Evolutionary conservation across 1,284 basidiomycete genomes (phyloP), one percentile per base, ranked within the genome.

Genomic region (Abortiporus biennis): DNA sequence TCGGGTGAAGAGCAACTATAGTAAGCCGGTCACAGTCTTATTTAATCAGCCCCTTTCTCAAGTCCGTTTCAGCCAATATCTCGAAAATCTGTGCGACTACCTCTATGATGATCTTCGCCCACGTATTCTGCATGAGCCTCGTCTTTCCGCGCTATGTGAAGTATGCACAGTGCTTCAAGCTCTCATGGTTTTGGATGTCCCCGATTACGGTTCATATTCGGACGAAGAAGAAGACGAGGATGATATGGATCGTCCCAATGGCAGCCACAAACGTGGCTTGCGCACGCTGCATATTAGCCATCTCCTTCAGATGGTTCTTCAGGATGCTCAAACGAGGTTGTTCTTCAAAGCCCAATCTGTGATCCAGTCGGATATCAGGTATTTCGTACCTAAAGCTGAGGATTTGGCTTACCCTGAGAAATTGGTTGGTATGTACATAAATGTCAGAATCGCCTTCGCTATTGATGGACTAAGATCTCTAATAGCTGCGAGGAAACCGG

Each of bases 321-420:
- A 95, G 61, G 93, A 96, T 56, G 91, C 92, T 1, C 93, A 96
- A 67, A 96, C 93, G 4, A 69, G 92, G 40, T 63, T 96, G 39
- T 91, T 96, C 52, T 96, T 96, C 72, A 86, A 94, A 56, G 92
- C 92, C 6, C 92, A 96, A 62, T 77, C 89, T 1, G 74, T 95
- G 37, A 80, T 96, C 35, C 87, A 93, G 56, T 75, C 78, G 22
- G 92, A 96, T 38, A 90, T 96, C 32, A 68, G 85, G 53, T 82
- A 88, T 56, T 95, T 86, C 62, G 71, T 72, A 1, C 82, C 90
- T 0, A 85, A 78, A 50, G 64, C 73, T 4, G 81, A 80, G 51
- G 93, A 95, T 59, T 62, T 96, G 29, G 79, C 82, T 13, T 96
- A 92, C 64, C 92, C 92, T 13, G 82, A 81, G 42, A 86, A 84